Evolutionary conservation across 2,329 filamentous ascomycete genomes (phyloP), one percentile per base, ranked within the genome.

Genomic region (Penicillium frequentans): DNA sequence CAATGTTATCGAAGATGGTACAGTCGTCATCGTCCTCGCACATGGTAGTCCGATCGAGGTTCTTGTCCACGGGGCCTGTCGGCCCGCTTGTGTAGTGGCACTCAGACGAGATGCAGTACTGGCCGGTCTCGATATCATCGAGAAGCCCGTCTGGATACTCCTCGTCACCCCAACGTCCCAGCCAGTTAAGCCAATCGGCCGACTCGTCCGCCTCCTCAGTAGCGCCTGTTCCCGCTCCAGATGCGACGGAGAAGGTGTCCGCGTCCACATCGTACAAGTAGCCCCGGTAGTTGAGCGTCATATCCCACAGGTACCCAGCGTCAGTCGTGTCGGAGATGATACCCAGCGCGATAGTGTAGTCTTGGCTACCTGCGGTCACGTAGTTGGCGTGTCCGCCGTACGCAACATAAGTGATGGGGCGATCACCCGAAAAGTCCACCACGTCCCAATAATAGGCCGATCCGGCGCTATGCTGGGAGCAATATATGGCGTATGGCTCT

Each of bases 371-470:
- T 27, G 52, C 52, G 7, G 52, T 54, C 16, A 54, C 44, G 19
- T 54, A 54, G 52, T 54, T 54, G 21, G 52, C 52, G 23, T 54
- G 52, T 23, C 52, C 52, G 8, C 52, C 52, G 31, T 54, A 54
- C 10, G 44, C 52, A n/a, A 54, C n/a, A 24, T 54, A 54, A 16
- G 52, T 54, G 14, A 54, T 42, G n/a, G 52, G 52, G 13, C 52
- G 52, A 13, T 54, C 44, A 14, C 52, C 52, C n/a, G 44, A 48
- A 33, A 54, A 54, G 45, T 49, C 44, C 4, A 54, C 44, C 5
- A 54, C 52, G 24, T 54, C 52, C 52, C 52, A 54, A 23, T 54
- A 54, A 33, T 54, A 54, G 23, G 52, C 52, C 14, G 52, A 54
- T 23, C 52, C 52, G 6, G 52, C 52, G 44, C 52, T 54, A 31